Evolutionary conservation across 1,139 yeast species (phyloP).

Genomic region (Saccharomyces hybrid): DNA sequence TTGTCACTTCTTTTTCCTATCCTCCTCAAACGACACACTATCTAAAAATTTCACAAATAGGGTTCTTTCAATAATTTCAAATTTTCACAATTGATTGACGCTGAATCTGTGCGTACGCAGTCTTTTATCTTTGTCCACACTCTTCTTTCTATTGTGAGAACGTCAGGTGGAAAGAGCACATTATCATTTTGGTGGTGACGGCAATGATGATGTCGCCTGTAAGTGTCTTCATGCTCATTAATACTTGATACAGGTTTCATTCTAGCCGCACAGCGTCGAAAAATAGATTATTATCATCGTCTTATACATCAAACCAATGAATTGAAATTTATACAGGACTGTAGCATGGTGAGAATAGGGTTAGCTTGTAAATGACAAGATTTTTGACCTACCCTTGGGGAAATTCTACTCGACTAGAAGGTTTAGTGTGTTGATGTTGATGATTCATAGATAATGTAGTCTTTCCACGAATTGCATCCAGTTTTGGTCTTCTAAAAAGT

Average conservation of each 20-base stretch:
- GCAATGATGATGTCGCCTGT: conserved; percentile 41
- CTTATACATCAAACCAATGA: conserved; percentile 90
- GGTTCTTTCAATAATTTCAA: conserved; percentile 70
- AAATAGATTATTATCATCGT: conserved; percentile 53
- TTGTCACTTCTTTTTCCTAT: conserved; percentile 51
- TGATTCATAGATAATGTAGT: conserved; percentile 70
- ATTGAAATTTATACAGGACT: conserved; percentile 79
- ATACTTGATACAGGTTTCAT: conserved; percentile 69
- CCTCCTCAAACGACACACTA: conserved; percentile 58
- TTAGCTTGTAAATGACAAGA: conserved; percentile 78
- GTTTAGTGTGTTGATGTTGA: conserved; percentile 56
- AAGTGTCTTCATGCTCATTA: conserved; percentile 47
- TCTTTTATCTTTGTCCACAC: conserved; percentile 75
- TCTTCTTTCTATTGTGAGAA: conserved; percentile 82
- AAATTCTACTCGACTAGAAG: conserved; percentile 86
- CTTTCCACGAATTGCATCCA: conserved; percentile 60
- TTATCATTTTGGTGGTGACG: conserved; percentile 18
- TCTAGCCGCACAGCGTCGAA: conserved; percentile 64
- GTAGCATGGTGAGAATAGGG: conserved; percentile 66
- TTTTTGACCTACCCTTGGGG: conserved; percentile 54
- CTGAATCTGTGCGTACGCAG: conserved; percentile 37
- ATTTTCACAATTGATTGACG: conserved; percentile 56
- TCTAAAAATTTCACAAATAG: conserved; percentile 77
- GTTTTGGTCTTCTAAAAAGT: conserved; percentile 66
- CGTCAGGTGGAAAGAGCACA: conserved; percentile 81